These are phyloP conservation scores for Phoenix roebelenii DNA, from an alignment of 176 grass and related monocot genomes.

Conservation along the genomic window DNA sequence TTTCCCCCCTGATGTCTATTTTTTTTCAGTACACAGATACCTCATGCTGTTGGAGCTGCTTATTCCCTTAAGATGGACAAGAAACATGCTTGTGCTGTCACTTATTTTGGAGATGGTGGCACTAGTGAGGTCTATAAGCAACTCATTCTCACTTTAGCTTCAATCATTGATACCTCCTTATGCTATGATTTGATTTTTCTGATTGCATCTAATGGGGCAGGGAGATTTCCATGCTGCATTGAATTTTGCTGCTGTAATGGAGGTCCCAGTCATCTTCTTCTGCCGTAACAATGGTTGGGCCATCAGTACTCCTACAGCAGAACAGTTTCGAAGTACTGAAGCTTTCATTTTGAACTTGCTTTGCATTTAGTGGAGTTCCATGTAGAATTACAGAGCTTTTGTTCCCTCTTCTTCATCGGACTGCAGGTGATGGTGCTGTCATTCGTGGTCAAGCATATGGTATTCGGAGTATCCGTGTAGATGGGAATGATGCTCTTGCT, in stretches of 20 bases:
- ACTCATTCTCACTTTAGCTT: not conserved
- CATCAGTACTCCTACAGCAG: constrained; percentile 78
- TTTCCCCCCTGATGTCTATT: constrained; percentile 1
- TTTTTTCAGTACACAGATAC: constrained; percentile 67
- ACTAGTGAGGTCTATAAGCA: constrained; percentile 67
- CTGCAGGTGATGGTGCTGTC: constrained; percentile 74
- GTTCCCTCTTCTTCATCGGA: not conserved
- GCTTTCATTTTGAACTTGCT: constrained; percentile 1
- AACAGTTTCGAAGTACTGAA: constrained; percentile 88
- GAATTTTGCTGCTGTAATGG: constrained; percentile 84
- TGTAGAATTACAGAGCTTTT: no score
- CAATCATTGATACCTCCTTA: no score
- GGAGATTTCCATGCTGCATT: constrained; percentile 92
- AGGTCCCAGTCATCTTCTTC: constrained; percentile 87
- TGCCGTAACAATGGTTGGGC: constrained; percentile 99
- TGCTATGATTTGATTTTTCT: constrained; percentile 12
- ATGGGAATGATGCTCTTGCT: constrained; percentile 87
- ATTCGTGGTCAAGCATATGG: constrained; percentile 87
- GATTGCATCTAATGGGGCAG: constrained; percentile 29
- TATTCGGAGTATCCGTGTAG: constrained; percentile 73
- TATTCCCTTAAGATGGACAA: constrained; percentile 95
- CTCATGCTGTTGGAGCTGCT: constrained; percentile 92
- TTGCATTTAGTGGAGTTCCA: no score
- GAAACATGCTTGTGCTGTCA: constrained; percentile 67
- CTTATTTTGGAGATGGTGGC: constrained; percentile 87